Conservation (phyloP, 2,329 filamentous ascomycete species). For the Ophiostoma quercus region DNA sequence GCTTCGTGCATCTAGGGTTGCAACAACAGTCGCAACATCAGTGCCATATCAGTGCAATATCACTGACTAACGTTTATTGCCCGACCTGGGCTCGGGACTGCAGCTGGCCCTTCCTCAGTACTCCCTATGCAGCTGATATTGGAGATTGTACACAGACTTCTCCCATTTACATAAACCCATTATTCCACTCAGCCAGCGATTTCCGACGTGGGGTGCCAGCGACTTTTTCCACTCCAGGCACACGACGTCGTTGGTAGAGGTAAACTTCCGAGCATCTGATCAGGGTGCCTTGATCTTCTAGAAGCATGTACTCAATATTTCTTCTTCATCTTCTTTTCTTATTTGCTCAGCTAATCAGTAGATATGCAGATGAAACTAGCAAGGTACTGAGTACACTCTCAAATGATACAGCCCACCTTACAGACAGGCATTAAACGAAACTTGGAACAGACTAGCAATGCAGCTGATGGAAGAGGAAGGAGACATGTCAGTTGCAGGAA, state of each 20-base stretch:
- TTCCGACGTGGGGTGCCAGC: conserved; percentile 5
- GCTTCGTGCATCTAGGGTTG: neutral
- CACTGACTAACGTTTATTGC: neutral
- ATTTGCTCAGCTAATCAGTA: neutral
- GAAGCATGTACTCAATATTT: neutral
- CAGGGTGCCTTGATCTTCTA: neutral
- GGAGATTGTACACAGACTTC: neutral
- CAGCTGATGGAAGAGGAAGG: conserved; percentile 6
- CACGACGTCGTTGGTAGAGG: neutral
- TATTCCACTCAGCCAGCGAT: neutral
- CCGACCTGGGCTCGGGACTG: neutral
- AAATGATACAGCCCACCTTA: neutral
- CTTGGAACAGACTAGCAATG: conserved; percentile 9
- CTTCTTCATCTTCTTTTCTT: neutral
- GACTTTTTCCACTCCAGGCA: conserved; percentile 7
- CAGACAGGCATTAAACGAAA: conserved; percentile 1
- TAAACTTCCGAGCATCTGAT: neutral
- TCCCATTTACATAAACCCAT: neutral
- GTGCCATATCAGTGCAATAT: neutral
- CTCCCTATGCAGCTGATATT: too few relatives aligned
- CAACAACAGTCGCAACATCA: too few relatives aligned
- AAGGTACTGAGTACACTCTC: neutral
- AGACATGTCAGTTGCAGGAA: conserved; percentile 13
- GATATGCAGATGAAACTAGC: neutral
- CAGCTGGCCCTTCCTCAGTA: neutral